phyloP scores from a whole-genome alignment of 768 basidiomycete genomes.

The Leccinum sublutescens region DNA sequence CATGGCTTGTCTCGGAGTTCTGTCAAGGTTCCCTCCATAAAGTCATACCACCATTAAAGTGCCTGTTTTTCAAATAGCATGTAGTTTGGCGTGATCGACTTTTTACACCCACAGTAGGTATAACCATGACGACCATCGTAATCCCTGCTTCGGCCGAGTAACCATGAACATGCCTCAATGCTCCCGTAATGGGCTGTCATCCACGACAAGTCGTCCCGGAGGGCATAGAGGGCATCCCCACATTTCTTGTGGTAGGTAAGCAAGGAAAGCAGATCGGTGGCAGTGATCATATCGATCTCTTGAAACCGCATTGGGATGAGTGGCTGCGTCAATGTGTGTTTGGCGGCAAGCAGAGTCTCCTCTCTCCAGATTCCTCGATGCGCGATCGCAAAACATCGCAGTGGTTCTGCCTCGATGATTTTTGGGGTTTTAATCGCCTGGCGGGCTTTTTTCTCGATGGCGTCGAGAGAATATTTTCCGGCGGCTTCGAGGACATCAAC shows the following conservation, averaged over 20 bases:
- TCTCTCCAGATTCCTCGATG: conserved; percentile 20
- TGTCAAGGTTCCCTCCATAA: conserved; percentile 7
- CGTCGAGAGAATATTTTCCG: conserved; percentile 21
- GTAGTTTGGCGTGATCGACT: background rate
- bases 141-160: background rate
- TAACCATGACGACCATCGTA: too few relatives aligned
- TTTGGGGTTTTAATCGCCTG: conserved; percentile 21
- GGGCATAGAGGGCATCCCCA: conserved; percentile 4
- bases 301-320: conserved; percentile 21
- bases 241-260: conserved; percentile 24
- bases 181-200: conserved; percentile 16
- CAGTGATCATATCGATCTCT: conserved; percentile 31
- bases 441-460: conserved; percentile 20
- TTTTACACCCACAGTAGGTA: background rate
- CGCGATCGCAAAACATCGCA: conserved; percentile 34
- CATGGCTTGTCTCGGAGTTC: conserved; percentile 22
- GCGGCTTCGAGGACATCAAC: conserved; percentile 17
- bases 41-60: conserved; percentile 20
- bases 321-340: conserved; percentile 26
- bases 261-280: conserved; percentile 25
- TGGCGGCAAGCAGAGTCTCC: conserved; percentile 31
- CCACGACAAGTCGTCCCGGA: conserved; percentile 10
- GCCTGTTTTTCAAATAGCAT: background rate
- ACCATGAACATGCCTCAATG: conserved; percentile 7
- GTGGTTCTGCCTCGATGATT: conserved; percentile 19